Percentiles rank a stretch among this genome's conserved stretches.
Conservation (phyloP, 2,329 filamentous ascomycete genomes). For the Epichloe glyceriae region DNA sequence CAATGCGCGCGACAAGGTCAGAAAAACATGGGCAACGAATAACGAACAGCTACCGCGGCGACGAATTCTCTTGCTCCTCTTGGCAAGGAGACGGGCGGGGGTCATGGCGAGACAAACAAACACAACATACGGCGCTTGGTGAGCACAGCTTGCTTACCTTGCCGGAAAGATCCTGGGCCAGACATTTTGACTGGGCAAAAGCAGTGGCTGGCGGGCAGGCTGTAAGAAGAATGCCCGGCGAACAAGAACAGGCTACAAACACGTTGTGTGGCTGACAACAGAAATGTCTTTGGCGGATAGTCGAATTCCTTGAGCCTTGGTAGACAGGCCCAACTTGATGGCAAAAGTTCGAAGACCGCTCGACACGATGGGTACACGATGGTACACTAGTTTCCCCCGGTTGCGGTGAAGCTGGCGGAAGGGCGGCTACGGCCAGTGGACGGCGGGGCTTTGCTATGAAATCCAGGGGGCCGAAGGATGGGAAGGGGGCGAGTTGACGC, state of each 20-base stretch:
- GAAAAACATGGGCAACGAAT: background rate
- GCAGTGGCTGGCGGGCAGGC: background rate
- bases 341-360: background rate
- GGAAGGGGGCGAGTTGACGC: background rate
- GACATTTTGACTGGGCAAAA: slow-evolving; percentile 7
- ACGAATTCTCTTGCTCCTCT: background rate
- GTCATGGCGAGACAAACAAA: background rate
- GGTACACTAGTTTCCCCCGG: background rate
- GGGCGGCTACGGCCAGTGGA: slow-evolving; percentile 2
- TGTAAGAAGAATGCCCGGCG: background rate
- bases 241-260: background rate
- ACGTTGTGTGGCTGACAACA: background rate
- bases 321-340: slow-evolving; percentile 2
- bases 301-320: background rate
- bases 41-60: background rate
- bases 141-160: slow-evolving; percentile 7
- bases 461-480: background rate
- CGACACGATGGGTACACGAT: background rate
- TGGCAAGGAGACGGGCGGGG: background rate
- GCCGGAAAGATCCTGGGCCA: slow-evolving; percentile 6
- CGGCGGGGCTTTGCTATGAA: slow-evolving; percentile 1
- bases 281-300: background rate
- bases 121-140: background rate
- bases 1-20: slow-evolving; percentile 2
- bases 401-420: slow-evolving; percentile 3